phyloP scores from a whole-genome alignment of 2,329 filamentous ascomycete genomes.

The Diplodia seriata region DNA sequence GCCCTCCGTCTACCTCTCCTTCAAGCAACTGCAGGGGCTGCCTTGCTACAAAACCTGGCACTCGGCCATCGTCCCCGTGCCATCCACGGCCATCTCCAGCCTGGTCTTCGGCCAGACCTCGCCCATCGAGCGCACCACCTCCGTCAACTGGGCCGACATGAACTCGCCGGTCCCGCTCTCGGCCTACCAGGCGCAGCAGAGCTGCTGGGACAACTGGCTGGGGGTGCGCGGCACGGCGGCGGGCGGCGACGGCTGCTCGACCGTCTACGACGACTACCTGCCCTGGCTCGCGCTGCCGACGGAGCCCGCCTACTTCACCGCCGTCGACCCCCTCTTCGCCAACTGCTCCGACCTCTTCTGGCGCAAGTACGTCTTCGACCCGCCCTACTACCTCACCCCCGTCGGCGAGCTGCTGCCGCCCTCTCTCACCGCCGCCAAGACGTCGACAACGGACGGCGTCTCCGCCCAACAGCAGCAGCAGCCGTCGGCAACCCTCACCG shows the following conservation, averaged over 20 bases:
- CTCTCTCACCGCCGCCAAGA: not conserved
- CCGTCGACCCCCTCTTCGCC: slow-evolving; percentile 12
- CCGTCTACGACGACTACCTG: slow-evolving; percentile 29
- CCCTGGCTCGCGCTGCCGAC: slow-evolving; percentile 27
- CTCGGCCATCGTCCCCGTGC: slow-evolving; percentile 6
- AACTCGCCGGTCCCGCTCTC: slow-evolving; percentile 19
- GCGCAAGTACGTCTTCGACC: slow-evolving; percentile 28
- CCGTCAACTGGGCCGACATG: slow-evolving; percentile 26
- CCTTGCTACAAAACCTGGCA: slow-evolving; percentile 16
- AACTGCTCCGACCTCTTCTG: slow-evolving; percentile 25
- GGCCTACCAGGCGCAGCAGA: slow-evolving; percentile 17
- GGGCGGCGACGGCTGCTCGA: slow-evolving; percentile 20
- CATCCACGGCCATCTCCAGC: not conserved
- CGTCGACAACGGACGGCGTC: not conserved
- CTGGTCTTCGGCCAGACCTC: slow-evolving; percentile 9
- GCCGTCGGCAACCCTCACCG: not conserved
- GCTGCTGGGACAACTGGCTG: slow-evolving; percentile 19
- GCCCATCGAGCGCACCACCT: slow-evolving; percentile 12
- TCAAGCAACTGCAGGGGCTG: not conserved
- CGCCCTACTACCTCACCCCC: slow-evolving; percentile 10
- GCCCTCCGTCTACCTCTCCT: slow-evolving; percentile 25
- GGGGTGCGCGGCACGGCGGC: slow-evolving; percentile 16
- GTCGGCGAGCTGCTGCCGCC: slow-evolving; percentile 11
- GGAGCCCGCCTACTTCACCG: slow-evolving; percentile 17
- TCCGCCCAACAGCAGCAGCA: not conserved